Conservation (phyloP, 768 basidiomycete genomes). For the Naganishia kalamii region DNA sequence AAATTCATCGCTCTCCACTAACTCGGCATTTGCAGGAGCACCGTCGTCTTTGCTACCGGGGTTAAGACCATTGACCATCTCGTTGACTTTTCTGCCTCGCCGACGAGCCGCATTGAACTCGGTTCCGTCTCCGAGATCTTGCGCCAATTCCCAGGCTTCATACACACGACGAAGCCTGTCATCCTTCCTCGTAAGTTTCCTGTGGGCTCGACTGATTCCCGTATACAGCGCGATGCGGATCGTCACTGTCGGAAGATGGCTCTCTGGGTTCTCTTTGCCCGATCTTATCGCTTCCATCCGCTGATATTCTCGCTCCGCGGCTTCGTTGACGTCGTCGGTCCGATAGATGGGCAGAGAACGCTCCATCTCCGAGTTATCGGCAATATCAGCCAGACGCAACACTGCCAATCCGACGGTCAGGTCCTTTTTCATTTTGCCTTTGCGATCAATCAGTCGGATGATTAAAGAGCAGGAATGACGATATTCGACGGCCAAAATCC, state of each 20-base stretch:
- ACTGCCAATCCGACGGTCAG: constrained; percentile 34
- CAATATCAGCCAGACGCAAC: constrained; percentile 31
- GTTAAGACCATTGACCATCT: not conserved
- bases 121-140: constrained; percentile 12
- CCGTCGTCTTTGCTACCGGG: not conserved
- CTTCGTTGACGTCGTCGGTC: constrained; percentile 35
- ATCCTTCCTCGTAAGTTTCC: constrained; percentile 37
- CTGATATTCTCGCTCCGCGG: constrained; percentile 24
- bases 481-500: constrained; percentile 42
- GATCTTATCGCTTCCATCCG: not conserved
- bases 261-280: not conserved
- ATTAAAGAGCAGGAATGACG: constrained; percentile 44
- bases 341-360: constrained; percentile 33
- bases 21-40: not conserved
- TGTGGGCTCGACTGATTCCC: constrained; percentile 37
- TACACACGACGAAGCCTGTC: constrained; percentile 38
- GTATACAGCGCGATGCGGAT: constrained; percentile 31
- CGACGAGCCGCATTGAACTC: not conserved
- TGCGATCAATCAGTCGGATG: constrained; percentile 31
- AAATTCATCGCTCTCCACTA: constrained; percentile 21
- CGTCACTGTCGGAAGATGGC: constrained; percentile 25
- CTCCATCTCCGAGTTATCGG: constrained; percentile 27
- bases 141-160: constrained; percentile 41
- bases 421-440: constrained; percentile 38
- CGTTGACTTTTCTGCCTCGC: constrained; percentile 6